Evolutionary conservation across 768 basidiomycete species (phyloP).

Genomic region (Crassisporium funariophilum): DNA sequence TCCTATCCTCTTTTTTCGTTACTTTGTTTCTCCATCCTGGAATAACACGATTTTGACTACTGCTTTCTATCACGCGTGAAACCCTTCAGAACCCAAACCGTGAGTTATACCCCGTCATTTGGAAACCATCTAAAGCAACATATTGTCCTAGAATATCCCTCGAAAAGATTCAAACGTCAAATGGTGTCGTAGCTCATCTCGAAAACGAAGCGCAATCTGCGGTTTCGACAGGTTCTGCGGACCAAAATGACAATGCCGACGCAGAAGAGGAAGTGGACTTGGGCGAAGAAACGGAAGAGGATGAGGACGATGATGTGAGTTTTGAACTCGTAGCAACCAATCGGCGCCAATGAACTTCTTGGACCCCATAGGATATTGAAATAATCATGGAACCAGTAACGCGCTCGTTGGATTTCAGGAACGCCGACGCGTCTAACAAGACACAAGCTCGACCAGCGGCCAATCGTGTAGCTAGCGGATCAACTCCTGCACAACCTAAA

Average conservation of each 20-base stretch:
- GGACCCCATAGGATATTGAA: slow-evolving; percentile 69
- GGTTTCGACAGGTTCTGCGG: slow-evolving; percentile 25
- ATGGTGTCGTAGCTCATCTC: slow-evolving; percentile 51
- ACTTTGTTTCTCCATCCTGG: slow-evolving; percentile 28
- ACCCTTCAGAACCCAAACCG: slow-evolving; percentile 58
- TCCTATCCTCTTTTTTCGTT: slow-evolving; percentile 30
- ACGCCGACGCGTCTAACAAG: slow-evolving; percentile 20
- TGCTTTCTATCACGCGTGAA: slow-evolving; percentile 41
- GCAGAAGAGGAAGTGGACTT: slow-evolving; percentile 32
- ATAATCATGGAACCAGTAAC: slow-evolving; percentile 84
- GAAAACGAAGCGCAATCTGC: slow-evolving; percentile 42
- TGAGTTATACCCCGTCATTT: slow-evolving; percentile 44
- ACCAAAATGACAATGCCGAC: slow-evolving; percentile 41
- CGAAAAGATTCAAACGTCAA: slow-evolving; percentile 45
- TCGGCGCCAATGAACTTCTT: neutral
- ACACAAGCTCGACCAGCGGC: slow-evolving; percentile 22
- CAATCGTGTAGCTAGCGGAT: slow-evolving; percentile 15
- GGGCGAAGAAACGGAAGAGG: slow-evolving; percentile 48
- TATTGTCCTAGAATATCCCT: slow-evolving; percentile 34
- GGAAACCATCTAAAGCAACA: slow-evolving; percentile 15
- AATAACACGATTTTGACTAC: slow-evolving; percentile 45
- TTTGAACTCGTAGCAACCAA: neutral
- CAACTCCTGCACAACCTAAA: slow-evolving; percentile 35
- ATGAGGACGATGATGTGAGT: slow-evolving; percentile 24
- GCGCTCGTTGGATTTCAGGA: slow-evolving; percentile 79